Evolutionary conservation across 352 stramenopile species (phyloP), one percentile per base, ranked within the genome.

Genomic region (Saprolegnia diclina): DNA sequence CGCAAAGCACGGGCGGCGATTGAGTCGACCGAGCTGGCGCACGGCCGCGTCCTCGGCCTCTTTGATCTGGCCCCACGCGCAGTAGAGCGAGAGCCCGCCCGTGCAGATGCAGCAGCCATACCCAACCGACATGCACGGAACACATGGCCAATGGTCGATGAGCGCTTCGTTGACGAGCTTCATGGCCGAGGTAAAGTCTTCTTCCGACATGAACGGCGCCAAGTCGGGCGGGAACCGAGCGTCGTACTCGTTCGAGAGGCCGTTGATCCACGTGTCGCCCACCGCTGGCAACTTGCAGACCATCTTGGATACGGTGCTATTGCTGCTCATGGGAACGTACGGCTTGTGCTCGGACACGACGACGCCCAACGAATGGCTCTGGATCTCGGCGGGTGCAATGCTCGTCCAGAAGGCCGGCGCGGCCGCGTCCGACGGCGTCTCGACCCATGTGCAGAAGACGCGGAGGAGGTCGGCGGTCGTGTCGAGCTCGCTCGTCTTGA

Each of bases 61-160:
- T 26, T 76, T 74, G 35, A 94, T 84, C 69, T 94, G 87, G 11
- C 77, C 73, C 22, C 78, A 77, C 35, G 87, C 87, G 35, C 87
- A 92, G 69, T 94, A 94, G 48, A 94, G 80, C 13, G 84, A 92
- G 21, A 92, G 68, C 0, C 87, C 87, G 19, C 90, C 70, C 35
- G 87, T 92, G 73, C 87, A 94, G 26, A 92, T 55, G 71, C 87
- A 94, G 74, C 87, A 94, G 35, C 83, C 83, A 72, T 91, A 92
- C 16, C 78, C 83, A 38, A 92, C 90, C 7, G 84, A 77, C 64
- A 82, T 89, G 75, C 80, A 91, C 6, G 87, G 87, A 65, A 94
- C 48, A 72, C 87, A 94, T 16, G 87, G 87, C 87, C 87, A 94
- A 70, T 92, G 83, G 72, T 94, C 87, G 63, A 81, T 53, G 24